Evolutionary conservation across 2,329 filamentous ascomycete genomes (phyloP).

Genomic region (Cyphellophora europaea): DNA sequence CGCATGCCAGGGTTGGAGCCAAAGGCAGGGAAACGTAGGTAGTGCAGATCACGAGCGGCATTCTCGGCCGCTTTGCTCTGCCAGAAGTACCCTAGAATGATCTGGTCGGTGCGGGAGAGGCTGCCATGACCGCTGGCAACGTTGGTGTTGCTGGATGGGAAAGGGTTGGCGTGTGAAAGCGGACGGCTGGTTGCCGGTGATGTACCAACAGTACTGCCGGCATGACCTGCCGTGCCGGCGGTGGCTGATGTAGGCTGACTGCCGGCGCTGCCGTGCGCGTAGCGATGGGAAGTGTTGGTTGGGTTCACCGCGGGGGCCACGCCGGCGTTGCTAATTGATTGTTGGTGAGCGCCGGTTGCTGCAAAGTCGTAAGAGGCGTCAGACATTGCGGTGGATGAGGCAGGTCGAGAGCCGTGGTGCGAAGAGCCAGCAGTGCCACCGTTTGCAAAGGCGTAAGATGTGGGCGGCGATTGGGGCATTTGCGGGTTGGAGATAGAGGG

Average conservation of each 20-base stretch:
- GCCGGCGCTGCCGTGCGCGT: too few relatives aligned
- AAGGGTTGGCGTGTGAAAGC: too few relatives aligned
- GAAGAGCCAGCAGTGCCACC: background rate
- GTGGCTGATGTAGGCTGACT: too few relatives aligned
- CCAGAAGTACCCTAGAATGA: conserved; percentile 19
- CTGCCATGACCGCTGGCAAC: conserved; percentile 16
- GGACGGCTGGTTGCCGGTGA: too few relatives aligned
- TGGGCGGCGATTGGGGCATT: background rate
- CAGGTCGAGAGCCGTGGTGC: background rate
- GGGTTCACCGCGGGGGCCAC: background rate
- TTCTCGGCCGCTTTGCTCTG: conserved; percentile 18
- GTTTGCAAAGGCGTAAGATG: background rate
- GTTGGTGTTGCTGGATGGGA: conserved; percentile 2
- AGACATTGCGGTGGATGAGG: background rate
- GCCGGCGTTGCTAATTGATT: background rate
- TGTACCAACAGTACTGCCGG: too few relatives aligned
- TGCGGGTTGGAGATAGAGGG: background rate
- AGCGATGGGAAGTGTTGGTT: background rate
- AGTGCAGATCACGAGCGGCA: conserved; percentile 16
- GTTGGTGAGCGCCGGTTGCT: background rate
- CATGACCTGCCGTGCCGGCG: too few relatives aligned
- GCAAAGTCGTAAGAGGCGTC: conserved; percentile 1
- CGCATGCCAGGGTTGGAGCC: conserved; percentile 12
- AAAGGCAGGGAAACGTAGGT: conserved; percentile 13
- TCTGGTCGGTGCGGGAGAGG: conserved; percentile 17